Base-by-base conservation (phyloP, 352 stramenopile species). In the Phytophthora nicotianae region DNA sequence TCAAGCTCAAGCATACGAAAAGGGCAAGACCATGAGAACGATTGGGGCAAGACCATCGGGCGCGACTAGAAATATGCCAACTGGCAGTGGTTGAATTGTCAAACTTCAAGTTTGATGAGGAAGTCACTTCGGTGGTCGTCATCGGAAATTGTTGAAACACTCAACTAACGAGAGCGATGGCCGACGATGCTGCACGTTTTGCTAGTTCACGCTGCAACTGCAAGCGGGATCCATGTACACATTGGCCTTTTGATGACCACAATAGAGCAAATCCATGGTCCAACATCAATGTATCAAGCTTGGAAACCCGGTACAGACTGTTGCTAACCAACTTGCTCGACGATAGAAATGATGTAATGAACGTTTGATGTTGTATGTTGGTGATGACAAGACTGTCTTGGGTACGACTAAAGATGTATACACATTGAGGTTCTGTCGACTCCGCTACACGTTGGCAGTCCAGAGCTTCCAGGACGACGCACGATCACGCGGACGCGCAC, bases 401-500 rank as follows among this genome's bases (percentile, higher is more conserved):
- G 20, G 37, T 65, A 57, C 41, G 23, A 14, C 24, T 47, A 57
- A 40, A 24, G 65, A 58, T 68, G 46, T 37, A 68, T 42, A 38
- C n/a, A 54, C 32, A 58, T 14, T 43, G 20, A 54, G 14, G 29
- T 20, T 57, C 32, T 0, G 5, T 43, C 11, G 23, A 20, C 26
- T n/a, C 42, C 41, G 21, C 26, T 70, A 74, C 40, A 72, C 56
- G 41, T 75, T 73, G 32, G 62, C 61, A 52, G 56, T 74, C 71
- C 71, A 79, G 27, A 79, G 53, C 49, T 74, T 75, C 71, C 71
- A 79, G 24, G 67, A 76, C 8, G 67, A 62, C 19, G 71, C 63
- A 24, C 58, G 55, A 21, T 72, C 71, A 52, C 54, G 40, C 33
- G 70, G 38, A n/a, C 62, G 59, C 20, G 24, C 24, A 45, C 49